Base-by-base conservation (phyloP, 345 rosid genomes). In the Corchorus capsularis region DNA sequence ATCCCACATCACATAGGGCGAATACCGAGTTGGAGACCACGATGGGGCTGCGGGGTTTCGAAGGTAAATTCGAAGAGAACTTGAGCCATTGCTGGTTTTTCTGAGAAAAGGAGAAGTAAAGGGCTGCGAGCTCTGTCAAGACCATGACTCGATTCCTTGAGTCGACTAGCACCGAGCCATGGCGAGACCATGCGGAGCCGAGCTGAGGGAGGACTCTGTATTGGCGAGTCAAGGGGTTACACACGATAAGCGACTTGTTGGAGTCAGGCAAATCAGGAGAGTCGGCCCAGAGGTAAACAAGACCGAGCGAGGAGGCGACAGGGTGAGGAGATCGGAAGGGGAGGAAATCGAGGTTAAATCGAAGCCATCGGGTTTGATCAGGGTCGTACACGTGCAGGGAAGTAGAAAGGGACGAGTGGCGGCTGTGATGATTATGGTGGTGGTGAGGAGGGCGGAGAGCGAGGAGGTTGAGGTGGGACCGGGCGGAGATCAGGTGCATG, bases 171-270 rank as follows among this genome's bases (percentile, higher is more conserved):
- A 94, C 97, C 0, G 92, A 84, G 13, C 97, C 97, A 77, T 94
- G 97, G 5, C 89, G 85, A 5, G 93, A 94, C 97, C 98, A 94
- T 47, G 98, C 97, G 2, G 97, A 92, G 20, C 98, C 98, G 7
- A 94, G 86, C 75, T 86, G 94, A 39, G 97, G 98, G 62, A 94
- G 80, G 5, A 89, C 90, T 63, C 75, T 85, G 77, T 81, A 93
- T 74, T 86, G 89, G 5, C 92, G 89, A 75, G 96, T 90, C 84
- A 92, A 68, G 0, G 97, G 97, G 70, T 90, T 94, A 71, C 97
- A 93, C 20, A 86, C 93, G 15, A 90, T 82, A 37, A 94, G 93
- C 1, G 93, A 91, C 79, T 90, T 91, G 74, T 72, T 81, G 1
- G 95, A 80, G 47, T 88, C 90, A 34, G 83, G 11, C 16, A 87